Conservation (phyloP, 176 grass and related monocot genomes). For the Oryza longistaminata region DNA sequence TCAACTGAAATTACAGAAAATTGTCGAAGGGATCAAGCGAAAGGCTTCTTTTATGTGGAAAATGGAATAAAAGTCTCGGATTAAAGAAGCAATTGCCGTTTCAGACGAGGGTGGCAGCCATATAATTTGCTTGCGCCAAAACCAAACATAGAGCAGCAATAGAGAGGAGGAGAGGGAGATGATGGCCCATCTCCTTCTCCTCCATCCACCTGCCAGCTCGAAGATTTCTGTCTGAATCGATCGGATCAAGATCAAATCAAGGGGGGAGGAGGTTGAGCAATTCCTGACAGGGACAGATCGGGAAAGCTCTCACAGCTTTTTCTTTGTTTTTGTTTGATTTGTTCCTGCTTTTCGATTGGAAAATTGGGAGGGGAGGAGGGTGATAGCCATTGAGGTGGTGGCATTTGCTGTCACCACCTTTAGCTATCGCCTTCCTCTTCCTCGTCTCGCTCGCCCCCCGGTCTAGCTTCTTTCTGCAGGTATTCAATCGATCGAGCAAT, state of each 20-base stretch:
- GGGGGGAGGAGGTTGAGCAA: background rate
- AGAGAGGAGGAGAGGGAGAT: background rate
- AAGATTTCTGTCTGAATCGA: slow-evolving; percentile 4
- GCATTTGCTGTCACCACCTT: slow-evolving; percentile 28
- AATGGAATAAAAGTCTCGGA: background rate
- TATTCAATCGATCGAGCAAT: slow-evolving; percentile 28
- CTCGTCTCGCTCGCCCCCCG: background rate
- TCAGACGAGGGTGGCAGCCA: background rate
- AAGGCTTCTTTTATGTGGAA: background rate
- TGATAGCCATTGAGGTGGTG: slow-evolving; percentile 38
- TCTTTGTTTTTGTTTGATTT: background rate
- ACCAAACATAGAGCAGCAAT: background rate
- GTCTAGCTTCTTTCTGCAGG: slow-evolving; percentile 12
- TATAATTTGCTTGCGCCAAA: background rate
- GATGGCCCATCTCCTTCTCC: background rate
- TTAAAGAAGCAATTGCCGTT: background rate
- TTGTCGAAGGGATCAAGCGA: background rate
- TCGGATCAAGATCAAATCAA: background rate
- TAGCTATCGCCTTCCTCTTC: slow-evolving; percentile 51
- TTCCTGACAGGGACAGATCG: slow-evolving; percentile 38
- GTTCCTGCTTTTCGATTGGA: background rate
- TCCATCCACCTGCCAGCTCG: background rate
- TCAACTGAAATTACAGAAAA: no score
- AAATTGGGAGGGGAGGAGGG: slow-evolving; percentile 35
- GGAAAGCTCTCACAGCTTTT: background rate